Base-by-base conservation (phyloP, 169 alveolate genomes). In the Plasmodium gaboni region DNA sequence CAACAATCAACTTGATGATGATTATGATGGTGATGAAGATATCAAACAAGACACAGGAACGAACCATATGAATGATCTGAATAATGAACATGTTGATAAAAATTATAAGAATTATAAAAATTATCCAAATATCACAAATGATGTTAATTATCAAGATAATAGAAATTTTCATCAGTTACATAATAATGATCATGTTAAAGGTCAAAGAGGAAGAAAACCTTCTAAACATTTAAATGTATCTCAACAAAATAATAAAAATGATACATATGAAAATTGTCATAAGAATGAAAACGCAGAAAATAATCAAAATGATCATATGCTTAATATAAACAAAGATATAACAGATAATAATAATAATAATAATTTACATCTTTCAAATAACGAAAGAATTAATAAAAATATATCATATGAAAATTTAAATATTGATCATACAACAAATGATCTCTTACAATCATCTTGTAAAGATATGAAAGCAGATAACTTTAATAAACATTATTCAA, bases 381-480 rank as follows among this genome's bases (percentile, higher is more conserved):
- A 22, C 26, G 69, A 60, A 60, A 60, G 4, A 60, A 22, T 73
- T 15, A 73, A 19, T 28, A 73, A 73, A 73, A 69, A 48, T 28
- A 53, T 73, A 28, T n/a, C 86, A 60, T 17, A 28, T 50, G 73
- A 74, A 74, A 63, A 74, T 26, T 28, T 6, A 1, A 74, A 10
- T 67, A 13, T 42, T 7, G 32, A 7, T 60, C 22, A 44, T 22
- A 59, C 73, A 19, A 38, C 9, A 2, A 15, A 59, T 46, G 60
- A 74, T 12, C 67, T 32, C 1, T 51, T 51, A 13, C 15, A 22
- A 60, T 19, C 60, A 10, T 17, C 68, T 12, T 24, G 15, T 17
- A 74, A 76, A 2, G 63, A 12, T 46, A 63, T 67, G 22, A 24
- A 55, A 12, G 61, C 68, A 3, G 76, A 76, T 24, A 63, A 44